These are phyloP conservation scores for Colletotrichum aenigma DNA, from an alignment of 2,329 filamentous ascomycete genomes.

Conservation along the genomic window DNA sequence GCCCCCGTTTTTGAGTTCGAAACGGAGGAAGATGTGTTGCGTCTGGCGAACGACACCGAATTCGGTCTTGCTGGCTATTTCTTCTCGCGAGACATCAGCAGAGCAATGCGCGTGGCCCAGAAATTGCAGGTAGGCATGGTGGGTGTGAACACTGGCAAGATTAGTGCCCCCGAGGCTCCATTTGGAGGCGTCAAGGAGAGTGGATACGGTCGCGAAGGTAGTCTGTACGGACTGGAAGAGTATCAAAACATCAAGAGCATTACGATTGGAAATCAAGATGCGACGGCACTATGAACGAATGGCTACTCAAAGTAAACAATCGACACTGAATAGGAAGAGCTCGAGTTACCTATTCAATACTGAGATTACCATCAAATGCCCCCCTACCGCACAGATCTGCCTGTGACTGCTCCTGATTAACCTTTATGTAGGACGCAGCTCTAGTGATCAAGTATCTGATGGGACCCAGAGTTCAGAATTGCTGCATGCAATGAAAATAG, in stretches of 20 bases:
- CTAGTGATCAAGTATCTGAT: neutral
- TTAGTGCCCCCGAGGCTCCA: conserved; percentile 35
- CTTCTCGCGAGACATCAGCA: conserved; percentile 55
- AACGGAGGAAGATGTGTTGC: conserved; percentile 71
- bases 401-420: neutral
- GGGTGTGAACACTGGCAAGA: conserved; percentile 37
- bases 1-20: conserved; percentile 72
- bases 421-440: neutral
- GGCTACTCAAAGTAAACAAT: neutral
- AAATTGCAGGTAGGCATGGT: conserved; percentile 51
- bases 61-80: conserved; percentile 77
- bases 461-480: neutral
- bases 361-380: neutral
- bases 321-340: neutral
- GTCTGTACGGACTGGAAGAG: conserved; percentile 33
- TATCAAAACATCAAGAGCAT: conserved; percentile 29
- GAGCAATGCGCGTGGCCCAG: conserved; percentile 47
- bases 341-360: neutral
- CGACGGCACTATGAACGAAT: neutral
- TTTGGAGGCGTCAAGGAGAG: conserved; percentile 40
- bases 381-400: neutral
- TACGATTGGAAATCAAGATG: neutral
- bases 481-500: neutral
- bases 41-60: conserved; percentile 67
- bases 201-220: conserved; percentile 36